A percentile compares a stretch with the other conserved stretches of the same genome.
These are phyloP conservation scores for Lactarius trivialis DNA, from an alignment of 768 basidiomycete species.

Conservation along the genomic window DNA sequence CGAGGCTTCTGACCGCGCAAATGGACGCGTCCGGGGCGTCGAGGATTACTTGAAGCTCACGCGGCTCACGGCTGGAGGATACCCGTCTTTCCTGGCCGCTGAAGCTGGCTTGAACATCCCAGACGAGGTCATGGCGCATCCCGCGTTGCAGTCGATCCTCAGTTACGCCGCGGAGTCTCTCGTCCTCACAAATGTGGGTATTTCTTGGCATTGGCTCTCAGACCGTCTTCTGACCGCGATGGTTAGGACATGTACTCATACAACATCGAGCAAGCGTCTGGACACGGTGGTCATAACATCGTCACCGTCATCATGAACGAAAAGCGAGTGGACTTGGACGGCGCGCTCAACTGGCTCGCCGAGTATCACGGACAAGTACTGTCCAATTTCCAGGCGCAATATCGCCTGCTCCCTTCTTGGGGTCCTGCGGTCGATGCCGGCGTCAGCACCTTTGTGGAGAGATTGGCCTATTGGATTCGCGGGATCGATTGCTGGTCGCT, in stretches of 20 bases:
- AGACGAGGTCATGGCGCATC: slow-evolving; percentile 47
- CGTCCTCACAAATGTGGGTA: slow-evolving; percentile 36
- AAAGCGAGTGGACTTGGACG: slow-evolving; percentile 50
- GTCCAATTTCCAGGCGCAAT: slow-evolving; percentile 39
- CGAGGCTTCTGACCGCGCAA: slow-evolving; percentile 29
- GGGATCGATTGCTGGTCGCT: slow-evolving; percentile 73
- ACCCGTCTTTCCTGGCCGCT: slow-evolving; percentile 44
- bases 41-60: slow-evolving; percentile 49
- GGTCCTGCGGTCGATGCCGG: slow-evolving; percentile 51
- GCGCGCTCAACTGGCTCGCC: slow-evolving; percentile 59
- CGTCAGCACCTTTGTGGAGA: slow-evolving; percentile 51
- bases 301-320: slow-evolving; percentile 62
- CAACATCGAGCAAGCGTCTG: slow-evolving; percentile 65
- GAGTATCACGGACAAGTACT: slow-evolving; percentile 46
- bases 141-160: slow-evolving; percentile 39
- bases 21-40: slow-evolving; percentile 32
- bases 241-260: slow-evolving; percentile 68
- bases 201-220: not conserved
- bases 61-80: slow-evolving; percentile 48
- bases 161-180: slow-evolving; percentile 45
- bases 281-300: slow-evolving; percentile 62
- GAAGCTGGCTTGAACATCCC: slow-evolving; percentile 55
- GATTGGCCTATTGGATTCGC: slow-evolving; percentile 66
- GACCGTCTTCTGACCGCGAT: slow-evolving; percentile 11
- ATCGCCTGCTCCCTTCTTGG: slow-evolving; percentile 52